These are phyloP conservation scores for Hortiboletus flavorubellus DNA, from an alignment of 768 basidiomycete genomes.

Conservation along the genomic window DNA sequence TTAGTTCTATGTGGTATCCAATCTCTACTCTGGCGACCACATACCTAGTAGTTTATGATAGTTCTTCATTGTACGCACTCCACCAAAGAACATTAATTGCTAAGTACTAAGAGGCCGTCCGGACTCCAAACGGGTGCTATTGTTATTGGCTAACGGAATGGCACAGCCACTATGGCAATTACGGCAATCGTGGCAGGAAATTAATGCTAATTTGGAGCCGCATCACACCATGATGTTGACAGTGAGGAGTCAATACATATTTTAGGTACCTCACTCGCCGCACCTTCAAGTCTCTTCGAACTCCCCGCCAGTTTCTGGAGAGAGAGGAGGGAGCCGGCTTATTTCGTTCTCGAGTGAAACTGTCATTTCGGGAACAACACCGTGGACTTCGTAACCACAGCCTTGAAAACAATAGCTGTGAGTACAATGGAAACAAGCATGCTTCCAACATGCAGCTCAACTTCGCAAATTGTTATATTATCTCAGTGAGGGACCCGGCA, in stretches of 20 bases:
- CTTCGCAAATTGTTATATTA: conserved; percentile 20
- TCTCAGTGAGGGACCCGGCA: conserved; percentile 5
- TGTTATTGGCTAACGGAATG: background rate
- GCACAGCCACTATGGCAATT: conserved; percentile 11
- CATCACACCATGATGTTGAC: background rate
- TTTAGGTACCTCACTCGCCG: background rate
- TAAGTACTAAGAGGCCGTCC: no score
- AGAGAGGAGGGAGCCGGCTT: background rate
- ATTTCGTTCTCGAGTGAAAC: background rate
- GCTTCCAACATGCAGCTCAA: conserved; percentile 28
- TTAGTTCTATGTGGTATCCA: background rate
- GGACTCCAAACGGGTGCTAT: background rate
- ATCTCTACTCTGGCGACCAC: background rate
- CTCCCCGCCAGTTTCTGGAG: background rate
- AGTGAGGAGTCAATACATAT: background rate
- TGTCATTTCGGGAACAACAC: conserved; percentile 22
- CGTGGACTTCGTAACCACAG: conserved; percentile 19
- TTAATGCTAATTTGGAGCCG: background rate
- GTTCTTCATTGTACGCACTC: background rate
- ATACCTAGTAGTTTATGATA: background rate
- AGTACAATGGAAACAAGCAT: conserved; percentile 33
- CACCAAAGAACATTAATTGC: background rate
- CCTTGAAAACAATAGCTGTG: conserved; percentile 30
- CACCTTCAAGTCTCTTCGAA: background rate
- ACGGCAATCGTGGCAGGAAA: background rate